phyloP scores from a whole-genome alignment of 2,329 filamentous ascomycete species.

The Biscogniauxia sp. region DNA sequence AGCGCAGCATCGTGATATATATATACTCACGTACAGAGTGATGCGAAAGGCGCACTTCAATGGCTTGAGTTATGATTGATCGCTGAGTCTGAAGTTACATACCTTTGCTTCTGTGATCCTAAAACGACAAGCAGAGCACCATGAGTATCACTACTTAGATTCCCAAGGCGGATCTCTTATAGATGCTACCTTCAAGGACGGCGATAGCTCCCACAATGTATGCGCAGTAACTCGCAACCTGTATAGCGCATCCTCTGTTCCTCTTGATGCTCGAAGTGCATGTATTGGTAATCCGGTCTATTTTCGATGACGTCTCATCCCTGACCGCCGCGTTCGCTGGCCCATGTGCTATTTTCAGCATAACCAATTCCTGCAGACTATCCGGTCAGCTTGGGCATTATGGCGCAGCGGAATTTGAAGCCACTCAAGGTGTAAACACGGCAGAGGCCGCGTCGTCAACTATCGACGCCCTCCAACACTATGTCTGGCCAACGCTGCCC shows the following conservation, averaged over 20 bases:
- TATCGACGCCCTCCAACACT: constrained; percentile 2
- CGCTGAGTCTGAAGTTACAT: too few species aligned
- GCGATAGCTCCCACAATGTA: neutral
- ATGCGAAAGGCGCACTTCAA: neutral
- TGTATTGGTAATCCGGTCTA: neutral
- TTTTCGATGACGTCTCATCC: constrained; percentile 1
- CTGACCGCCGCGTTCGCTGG: neutral
- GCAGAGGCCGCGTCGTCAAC: neutral
- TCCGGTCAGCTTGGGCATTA: constrained; percentile 1
- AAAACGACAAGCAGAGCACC: too few species aligned
- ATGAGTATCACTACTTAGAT: too few species aligned
- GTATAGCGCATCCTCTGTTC: constrained; percentile 1
- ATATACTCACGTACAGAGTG: too few species aligned
- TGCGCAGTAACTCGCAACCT: constrained; percentile 1
- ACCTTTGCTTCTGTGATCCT: too few species aligned
- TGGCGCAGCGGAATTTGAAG: constrained; percentile 2
- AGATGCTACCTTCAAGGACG: neutral
- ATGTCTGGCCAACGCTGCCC: constrained; percentile 8
- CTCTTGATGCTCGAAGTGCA: neutral
- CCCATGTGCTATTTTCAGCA: constrained; percentile 1
- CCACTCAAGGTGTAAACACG: constrained; percentile 3
- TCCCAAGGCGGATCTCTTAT: too few species aligned
- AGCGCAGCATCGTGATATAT: too few species aligned
- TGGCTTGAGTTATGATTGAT: too few species aligned
- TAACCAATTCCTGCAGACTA: constrained; percentile 6